Evolutionary conservation across 2,329 filamentous ascomycete species (phyloP), one percentile per base, ranked within the genome.

Genomic region (Didymella pinodella): DNA sequence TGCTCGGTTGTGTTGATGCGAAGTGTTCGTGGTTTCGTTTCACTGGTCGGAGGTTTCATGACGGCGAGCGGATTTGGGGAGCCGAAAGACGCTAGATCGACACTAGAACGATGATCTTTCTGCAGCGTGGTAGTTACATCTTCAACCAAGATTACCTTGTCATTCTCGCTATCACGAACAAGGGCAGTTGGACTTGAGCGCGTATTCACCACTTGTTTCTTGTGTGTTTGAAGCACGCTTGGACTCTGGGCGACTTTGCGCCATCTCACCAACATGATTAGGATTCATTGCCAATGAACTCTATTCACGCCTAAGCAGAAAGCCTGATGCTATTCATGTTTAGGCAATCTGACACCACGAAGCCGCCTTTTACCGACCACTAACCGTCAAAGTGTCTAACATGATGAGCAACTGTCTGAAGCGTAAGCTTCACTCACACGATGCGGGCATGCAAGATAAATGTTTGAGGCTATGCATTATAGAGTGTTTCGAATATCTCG

Each of bases 1-100:
- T 52, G 22, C 26, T 7, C 38, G 38, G 31, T 54, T 4, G 31
- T 46, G 40, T 54, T 43, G 48, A 38, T 45, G 52, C 47, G 36
- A 48, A 36, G 57, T 38, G 51, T 48, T 54, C 45, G 48, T 48
- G 47, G 57, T 52, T 60, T 60, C 52, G 57, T 60, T 60, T 55
- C 51, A 16, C 41, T 48, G 43, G 47, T 41, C 43, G 43, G 46
- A 51, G 41, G 57, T 56, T 60, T 60, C 57, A 60, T 38, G 31
- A 46, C 51, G 51, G 51, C 50, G 41, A 43, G 57, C 52, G 57
- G 51, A 50, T 46, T 54, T 52, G 57, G 57, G 51, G 57, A 60
- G 51, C 57, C 57, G 57, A 29, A 40, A 22, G 36, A 25, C 57
- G 57, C 57, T 55, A 60, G 51, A 52, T 52, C 48, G 36, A 48